phyloP scores from a whole-genome alignment of 2,329 filamentous ascomycete species.

The Botrytis paeoniae region DNA sequence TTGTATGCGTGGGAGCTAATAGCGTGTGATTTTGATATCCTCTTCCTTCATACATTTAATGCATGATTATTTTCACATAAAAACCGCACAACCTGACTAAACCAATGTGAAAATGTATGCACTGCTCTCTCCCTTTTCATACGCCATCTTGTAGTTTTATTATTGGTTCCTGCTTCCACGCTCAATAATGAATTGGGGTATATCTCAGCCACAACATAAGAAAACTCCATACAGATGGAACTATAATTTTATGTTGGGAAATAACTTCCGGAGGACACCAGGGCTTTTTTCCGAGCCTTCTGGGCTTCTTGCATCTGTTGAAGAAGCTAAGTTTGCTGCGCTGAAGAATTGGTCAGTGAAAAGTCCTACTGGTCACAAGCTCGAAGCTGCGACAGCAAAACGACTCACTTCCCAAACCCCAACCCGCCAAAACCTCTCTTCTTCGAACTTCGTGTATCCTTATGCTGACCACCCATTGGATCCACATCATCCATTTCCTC shows the following conservation, averaged over 20 bases:
- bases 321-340: not conserved
- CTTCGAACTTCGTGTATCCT: conserved; percentile 53
- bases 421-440: conserved; percentile 41
- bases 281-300: not conserved
- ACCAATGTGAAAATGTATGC: not conserved
- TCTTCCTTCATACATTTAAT: conserved; percentile 5
- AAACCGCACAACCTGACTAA: not conserved
- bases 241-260: not conserved
- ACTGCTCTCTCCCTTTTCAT: not conserved
- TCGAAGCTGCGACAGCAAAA: not conserved
- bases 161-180: not conserved
- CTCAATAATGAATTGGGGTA: not conserved
- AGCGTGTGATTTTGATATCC: conserved; percentile 1
- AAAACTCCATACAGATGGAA: not conserved
- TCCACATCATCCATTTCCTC: conserved; percentile 24
- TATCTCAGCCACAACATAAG: not conserved
- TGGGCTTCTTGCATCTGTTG: not conserved
- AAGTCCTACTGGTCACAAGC: conserved; percentile 3
- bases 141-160: not conserved
- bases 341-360: conserved; percentile 8
- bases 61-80: not conserved
- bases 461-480: conserved; percentile 44
- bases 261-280: not conserved
- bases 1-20: conserved; percentile 11
- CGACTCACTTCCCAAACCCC: conserved; percentile 20